Base-by-base conservation (phyloP, 2,329 filamentous ascomycete genomes). In the Ophiosphaerella narmari region DNA sequence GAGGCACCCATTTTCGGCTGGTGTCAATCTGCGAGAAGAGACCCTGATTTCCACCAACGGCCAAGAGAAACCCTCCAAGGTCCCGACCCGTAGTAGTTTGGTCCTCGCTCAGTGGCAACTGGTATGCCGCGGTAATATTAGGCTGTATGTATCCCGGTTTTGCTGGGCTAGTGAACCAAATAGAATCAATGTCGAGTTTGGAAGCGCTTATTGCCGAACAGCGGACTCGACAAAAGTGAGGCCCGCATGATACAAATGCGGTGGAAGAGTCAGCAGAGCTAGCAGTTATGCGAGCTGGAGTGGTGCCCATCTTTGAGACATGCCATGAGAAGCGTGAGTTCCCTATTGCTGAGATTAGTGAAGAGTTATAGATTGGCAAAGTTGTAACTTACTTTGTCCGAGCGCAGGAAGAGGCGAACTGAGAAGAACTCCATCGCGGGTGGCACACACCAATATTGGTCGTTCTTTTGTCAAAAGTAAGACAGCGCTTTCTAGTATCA, bases 21-120 rank as follows among this genome's bases (percentile, higher is more conserved):
- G 67, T 67, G 41, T 78, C 76, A 29, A 83, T 55, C 34, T 75
- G 76, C 23, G 79, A 78, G 42, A 79, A 75, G 11, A 80, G 68
- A 50, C 82, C 70, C 23, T 77, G 72, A 9, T 74, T 72, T 23
- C 78, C 76, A 14, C 76, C 74, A 40, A 80, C 75, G 34, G 76
- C 79, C 37, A 81, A 75, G 8, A 82, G 63, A 33, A 78, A 75
- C 2, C 75, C 75, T 12, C 69, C 67, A 9, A 78, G 61, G 12
- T 74, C 66, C 41, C 76, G 65, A 12, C 74, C 67, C 21, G 68
- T 58, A 32, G 73, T 69, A 16, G 73, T 62, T 43, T 72, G 65
- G 5, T 49, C 36, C 3, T 9, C n/a, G 2, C 49, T 18, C 2
- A 59, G 52, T 6, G 67, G 64, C 1, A 74, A 48, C 42, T 74